Base-by-base conservation (phyloP, 495 filamentous ascomycete species). In the Penicillium paradoxum region DNA sequence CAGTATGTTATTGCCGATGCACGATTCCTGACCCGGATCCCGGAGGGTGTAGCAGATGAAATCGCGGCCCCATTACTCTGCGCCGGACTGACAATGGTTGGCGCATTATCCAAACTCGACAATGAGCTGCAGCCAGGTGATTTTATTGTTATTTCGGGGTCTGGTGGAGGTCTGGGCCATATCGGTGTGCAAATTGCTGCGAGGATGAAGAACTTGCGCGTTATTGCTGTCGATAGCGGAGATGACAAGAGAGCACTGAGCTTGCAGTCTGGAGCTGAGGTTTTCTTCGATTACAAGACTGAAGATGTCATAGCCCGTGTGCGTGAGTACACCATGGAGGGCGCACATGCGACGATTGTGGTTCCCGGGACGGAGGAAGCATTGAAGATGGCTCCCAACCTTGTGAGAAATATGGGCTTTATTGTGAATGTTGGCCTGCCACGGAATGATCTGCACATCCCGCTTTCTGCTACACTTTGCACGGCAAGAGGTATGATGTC, bases 111-210 rank as follows among this genome's bases (percentile, higher is more conserved):
- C 3, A 58, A 58, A 41, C 52, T 67, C 5, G 66, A 65, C 9
- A 44, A 51, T 24, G 61, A 44, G 6, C 43, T 72, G 4, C 34
- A 51, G 22, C 24, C 56, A 2, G 66, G 66, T 1, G 59, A 72
- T 15, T 71, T 60, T 57, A n/a, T 73, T 27, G 66, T 66, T 3
- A 58, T 72, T 8, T 64, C 64, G 0, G 69, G 69, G 14, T 65
- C 69, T 13, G 69, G 69, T 1, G 69, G 69, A 3, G 69, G 69
- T 6, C 51, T 72, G 5, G 69, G 69, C 3, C 69, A 73, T 54
- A 54, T 73, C 6, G 69, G 68, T 0, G 68, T 73, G 24, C 69
- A 73, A 27, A 62, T 69, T 17, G 62, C 65, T 1, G 50, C 64
- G 3, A 51, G 65, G 15, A 57, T 68, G 25, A 64, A 60, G 41